These are phyloP conservation scores for Wallacemonas collosoma DNA, from an alignment of 208 protist species.

Conservation along the genomic window DNA sequence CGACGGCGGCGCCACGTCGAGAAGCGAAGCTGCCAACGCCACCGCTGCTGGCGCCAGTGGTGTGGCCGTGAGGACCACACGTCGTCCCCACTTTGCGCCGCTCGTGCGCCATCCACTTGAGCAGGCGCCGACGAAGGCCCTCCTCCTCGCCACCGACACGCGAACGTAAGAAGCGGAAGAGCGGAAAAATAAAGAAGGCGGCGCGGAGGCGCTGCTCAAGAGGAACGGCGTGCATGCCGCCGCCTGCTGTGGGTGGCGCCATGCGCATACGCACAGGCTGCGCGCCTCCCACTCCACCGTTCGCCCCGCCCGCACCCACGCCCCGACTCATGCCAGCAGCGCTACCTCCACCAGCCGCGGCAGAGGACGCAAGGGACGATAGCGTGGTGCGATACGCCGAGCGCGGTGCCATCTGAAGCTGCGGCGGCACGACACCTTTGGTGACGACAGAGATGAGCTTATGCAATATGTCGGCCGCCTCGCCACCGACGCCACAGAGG, in stretches of 20 bases:
- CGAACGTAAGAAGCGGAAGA: conserved; percentile 56
- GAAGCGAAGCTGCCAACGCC: background rate
- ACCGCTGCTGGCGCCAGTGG: background rate
- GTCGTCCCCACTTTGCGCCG: conserved; percentile 24
- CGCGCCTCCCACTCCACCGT: background rate
- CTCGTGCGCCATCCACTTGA: conserved; percentile 72
- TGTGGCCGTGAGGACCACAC: no score
- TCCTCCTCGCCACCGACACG: conserved; percentile 50
- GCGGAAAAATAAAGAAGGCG: conserved; percentile 58
- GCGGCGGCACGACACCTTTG: conserved; percentile 61
- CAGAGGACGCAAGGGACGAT: background rate
- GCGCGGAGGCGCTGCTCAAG: conserved; percentile 66
- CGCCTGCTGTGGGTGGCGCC: conserved; percentile 39
- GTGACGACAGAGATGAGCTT: conserved; percentile 70
- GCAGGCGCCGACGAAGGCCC: conserved; percentile 59
- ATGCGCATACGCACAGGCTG: conserved; percentile 68
- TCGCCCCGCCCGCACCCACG: background rate
- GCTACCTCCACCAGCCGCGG: background rate
- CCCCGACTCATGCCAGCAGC: background rate
- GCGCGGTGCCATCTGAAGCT: conserved; percentile 9
- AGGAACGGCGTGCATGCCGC: conserved; percentile 39
- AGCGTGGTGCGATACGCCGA: background rate
- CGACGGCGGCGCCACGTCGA: no score
- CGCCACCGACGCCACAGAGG: conserved; percentile 55
- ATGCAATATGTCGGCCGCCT: conserved; percentile 68